Evolutionary conservation across 768 basidiomycete species (phyloP), one percentile per base, ranked within the genome.

Genomic region (Hemileccinum rubropunctum): DNA sequence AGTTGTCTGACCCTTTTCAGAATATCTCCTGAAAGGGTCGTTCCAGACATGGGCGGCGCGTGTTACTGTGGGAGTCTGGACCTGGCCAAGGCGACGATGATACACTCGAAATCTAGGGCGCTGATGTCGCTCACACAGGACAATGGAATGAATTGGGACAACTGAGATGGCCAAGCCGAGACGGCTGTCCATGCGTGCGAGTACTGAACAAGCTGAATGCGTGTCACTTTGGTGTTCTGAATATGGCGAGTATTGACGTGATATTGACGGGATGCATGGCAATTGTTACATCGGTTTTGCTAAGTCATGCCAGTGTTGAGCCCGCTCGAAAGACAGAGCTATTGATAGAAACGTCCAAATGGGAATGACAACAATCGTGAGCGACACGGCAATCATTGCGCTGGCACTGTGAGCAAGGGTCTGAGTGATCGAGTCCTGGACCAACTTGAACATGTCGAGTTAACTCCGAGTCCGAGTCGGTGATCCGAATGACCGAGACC

Each of bases 101-200:
- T 41, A 45, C 50, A 40, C 45, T n/a, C 21, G 32, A 44, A 50
- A 54, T 47, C 35, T n/a, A 58, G 51, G 45, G 51, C 26, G 4
- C 50, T 11, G 40, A 23, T 13, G 30, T 18, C 39, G 14, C 15
- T 27, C 14, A 4, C 39, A 10, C 20, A 23, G 14, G 13, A 41
- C 36, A 20, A 17, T 27, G 6, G 18, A 21, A 21, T 21, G 30
- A 6, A 36, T 36, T 18, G 15, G 35, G 35, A 36, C 35, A 36
- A 36, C 7, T 36, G 35, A 36, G 10, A 8, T 17, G 35, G 35
- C 35, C 28, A 30, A 30, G 28, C 28, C 11, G 17, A 36, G 10
- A 36, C 35, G 17, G 35, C 35, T 9, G 23, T n/a, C n/a, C n/a
- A n/a, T n/a, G n/a, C n/a, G n/a, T 23, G 23, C 23, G 14, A 12